phyloP scores from a whole-genome alignment of 768 basidiomycete species.

The Terana coerulea region DNA sequence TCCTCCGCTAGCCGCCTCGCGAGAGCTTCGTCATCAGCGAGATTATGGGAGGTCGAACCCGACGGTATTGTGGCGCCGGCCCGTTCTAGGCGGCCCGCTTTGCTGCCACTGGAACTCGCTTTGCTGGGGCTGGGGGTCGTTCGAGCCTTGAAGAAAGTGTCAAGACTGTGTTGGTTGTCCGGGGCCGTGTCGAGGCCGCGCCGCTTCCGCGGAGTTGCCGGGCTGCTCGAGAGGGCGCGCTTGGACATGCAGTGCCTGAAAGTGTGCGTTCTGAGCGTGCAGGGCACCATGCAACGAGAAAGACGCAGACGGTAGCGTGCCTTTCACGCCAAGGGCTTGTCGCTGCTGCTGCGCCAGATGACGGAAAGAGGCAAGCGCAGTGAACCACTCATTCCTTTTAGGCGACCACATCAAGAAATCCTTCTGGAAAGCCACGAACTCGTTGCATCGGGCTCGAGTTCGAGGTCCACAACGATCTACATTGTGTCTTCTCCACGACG shows the following conservation, averaged over 20 bases:
- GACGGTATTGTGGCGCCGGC: not conserved
- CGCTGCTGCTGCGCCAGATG: not conserved
- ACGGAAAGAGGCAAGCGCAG: not conserved
- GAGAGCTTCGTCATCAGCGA: slow-evolving; percentile 15
- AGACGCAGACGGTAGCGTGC: too few relatives aligned
- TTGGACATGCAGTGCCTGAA: slow-evolving; percentile 14
- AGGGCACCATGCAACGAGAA: too few relatives aligned
- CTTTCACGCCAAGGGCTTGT: not conserved
- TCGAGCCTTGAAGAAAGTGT: slow-evolving; percentile 15
- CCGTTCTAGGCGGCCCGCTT: not conserved
- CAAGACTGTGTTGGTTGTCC: slow-evolving; percentile 15
- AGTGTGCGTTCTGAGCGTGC: too few relatives aligned
- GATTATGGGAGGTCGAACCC: not conserved
- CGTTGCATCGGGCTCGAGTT: not conserved
- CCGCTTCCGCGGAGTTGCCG: slow-evolving; percentile 16
- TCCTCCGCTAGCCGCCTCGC: slow-evolving; percentile 21
- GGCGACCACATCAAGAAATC: not conserved
- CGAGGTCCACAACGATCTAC: slow-evolving; percentile 4
- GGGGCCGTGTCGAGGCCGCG: slow-evolving; percentile 2
- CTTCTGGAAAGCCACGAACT: slow-evolving; percentile 10
- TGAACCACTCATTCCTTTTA: slow-evolving; percentile 9
- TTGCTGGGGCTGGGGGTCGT: not conserved
- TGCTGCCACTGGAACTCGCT: not conserved
- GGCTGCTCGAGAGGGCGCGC: slow-evolving; percentile 3
- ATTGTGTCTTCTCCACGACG: slow-evolving; percentile 7